Evolutionary conservation across 345 rosid species (phyloP), one percentile per base, ranked within the genome.

Genomic region (Citrus unshiu): DNA sequence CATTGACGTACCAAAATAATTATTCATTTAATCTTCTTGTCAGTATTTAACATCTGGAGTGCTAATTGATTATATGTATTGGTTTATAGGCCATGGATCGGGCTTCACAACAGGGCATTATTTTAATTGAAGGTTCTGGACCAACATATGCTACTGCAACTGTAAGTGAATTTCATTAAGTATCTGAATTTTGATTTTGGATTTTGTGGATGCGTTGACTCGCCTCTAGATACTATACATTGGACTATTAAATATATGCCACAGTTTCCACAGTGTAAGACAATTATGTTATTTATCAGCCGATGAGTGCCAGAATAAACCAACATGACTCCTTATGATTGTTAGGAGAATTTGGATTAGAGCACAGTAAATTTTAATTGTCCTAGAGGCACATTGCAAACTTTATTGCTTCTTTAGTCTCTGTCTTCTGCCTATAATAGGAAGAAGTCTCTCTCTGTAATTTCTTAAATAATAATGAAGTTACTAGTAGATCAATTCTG

Each of bases 101-200:
- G 74, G 98, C 95, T 77, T 88, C 90, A 13, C 78, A 90, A 76
- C 78, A 89, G 62, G 98, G 98, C 76, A 80, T 93, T 81, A 89
- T 93, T 58, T 81, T 82, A 75, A 93, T 95, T 35, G 98, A 95
- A 43, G 91, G 98, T 39, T 87, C 95, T 18, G 98, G 95, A 79
- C 98, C 97, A 78, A 95, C 98, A 58, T 95, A 95, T 84, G 98
- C 98, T 68, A 95, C 98, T 85, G 62, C 90, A 24, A 89, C 90
- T 10, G 98, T 93, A 83, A 86, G 90, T 87, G 29, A 70, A 25
- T 79, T 70, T 43, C 71, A 58, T 80, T 43, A 37, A 5, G 64
- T 51, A 57, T 64, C 54, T 62, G 63, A 57, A 72, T 83, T 68
- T 35, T 59, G 32, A 61, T 74, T 54, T 46, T 78, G 80, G 16